These are phyloP conservation scores for Chrysoporthe deuterocubensis DNA, from an alignment of 2,329 filamentous ascomycete genomes.

Conservation along the genomic window DNA sequence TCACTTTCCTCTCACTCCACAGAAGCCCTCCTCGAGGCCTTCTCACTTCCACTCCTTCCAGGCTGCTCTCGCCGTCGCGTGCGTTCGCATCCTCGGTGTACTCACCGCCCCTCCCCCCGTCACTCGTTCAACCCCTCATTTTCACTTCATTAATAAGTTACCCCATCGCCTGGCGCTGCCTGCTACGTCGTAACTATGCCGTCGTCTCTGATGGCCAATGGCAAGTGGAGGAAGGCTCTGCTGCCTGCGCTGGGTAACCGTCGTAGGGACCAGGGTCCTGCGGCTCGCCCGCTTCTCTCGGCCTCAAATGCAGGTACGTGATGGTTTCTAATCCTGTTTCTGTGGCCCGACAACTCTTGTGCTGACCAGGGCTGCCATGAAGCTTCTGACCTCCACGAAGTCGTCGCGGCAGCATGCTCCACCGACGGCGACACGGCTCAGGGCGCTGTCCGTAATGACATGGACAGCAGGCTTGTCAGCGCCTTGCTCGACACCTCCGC, in stretches of 20 bases:
- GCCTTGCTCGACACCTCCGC: conserved; percentile 22
- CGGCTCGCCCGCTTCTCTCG: conserved; percentile 9
- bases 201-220: conserved; percentile 6
- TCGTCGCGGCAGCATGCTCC: background rate
- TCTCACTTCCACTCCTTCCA: background rate
- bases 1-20: background rate
- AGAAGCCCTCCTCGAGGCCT: background rate
- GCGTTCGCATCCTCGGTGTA: background rate
- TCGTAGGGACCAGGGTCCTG: conserved; percentile 5
- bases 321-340: background rate
- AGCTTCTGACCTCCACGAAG: conserved; percentile 17
- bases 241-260: conserved; percentile 22
- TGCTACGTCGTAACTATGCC: conserved; percentile 5
- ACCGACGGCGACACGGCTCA: background rate
- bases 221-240: conserved; percentile 26
- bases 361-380: background rate
- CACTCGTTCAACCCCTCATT: conserved; percentile 10
- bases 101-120: background rate
- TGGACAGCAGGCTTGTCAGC: conserved; percentile 23
- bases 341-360: too few relatives aligned
- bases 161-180: background rate
- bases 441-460: background rate
- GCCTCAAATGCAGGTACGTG: conserved; percentile 22
- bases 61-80: background rate
- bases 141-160: background rate